These are phyloP conservation scores for Evansstolkia leycettana DNA, from an alignment of 495 filamentous ascomycete genomes.

Conservation along the genomic window DNA sequence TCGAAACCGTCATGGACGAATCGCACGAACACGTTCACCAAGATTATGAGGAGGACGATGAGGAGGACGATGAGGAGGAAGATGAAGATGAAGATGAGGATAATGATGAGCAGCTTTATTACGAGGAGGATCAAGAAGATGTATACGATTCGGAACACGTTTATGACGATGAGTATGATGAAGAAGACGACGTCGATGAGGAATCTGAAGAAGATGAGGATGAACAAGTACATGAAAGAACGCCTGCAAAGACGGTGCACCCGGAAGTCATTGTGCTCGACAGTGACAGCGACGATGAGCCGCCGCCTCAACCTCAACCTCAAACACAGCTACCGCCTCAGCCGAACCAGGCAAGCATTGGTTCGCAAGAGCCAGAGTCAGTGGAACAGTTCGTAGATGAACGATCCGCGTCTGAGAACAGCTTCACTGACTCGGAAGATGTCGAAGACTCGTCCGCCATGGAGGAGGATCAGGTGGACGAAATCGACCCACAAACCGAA, in stretches of 20 bases:
- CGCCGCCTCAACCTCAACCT: constrained; percentile 1
- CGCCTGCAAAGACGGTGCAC: constrained; percentile 6
- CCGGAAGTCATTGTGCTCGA: constrained; percentile 31
- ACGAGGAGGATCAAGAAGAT: constrained; percentile 5
- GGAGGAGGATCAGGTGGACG: constrained; percentile 1
- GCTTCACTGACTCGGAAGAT: not conserved
- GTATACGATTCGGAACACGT: constrained; percentile 9
- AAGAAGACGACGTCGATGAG: constrained; percentile 13
- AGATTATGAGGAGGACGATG: not conserved
- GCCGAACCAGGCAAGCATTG: not conserved
- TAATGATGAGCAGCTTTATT: constrained; percentile 9
- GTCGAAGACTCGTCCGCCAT: constrained; percentile 1
- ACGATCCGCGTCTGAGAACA: not conserved
- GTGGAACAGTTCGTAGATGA: constrained; percentile 1
- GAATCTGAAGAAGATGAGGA: constrained; percentile 7
- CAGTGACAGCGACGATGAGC: constrained; percentile 32
- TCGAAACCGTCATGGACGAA: too few species aligned
- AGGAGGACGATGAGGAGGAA: constrained; percentile 6
- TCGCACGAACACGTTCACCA: not conserved
- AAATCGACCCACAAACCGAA: not conserved
- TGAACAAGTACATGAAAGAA: constrained; percentile 2
- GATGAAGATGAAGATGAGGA: constrained; percentile 11
- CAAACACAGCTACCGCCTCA: not conserved
- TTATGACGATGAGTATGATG: constrained; percentile 14
- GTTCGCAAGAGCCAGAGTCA: constrained; percentile 1